These are phyloP conservation scores for Linum usitatissimum DNA, from an alignment of 345 rosid genomes.

Conservation along the genomic window DNA sequence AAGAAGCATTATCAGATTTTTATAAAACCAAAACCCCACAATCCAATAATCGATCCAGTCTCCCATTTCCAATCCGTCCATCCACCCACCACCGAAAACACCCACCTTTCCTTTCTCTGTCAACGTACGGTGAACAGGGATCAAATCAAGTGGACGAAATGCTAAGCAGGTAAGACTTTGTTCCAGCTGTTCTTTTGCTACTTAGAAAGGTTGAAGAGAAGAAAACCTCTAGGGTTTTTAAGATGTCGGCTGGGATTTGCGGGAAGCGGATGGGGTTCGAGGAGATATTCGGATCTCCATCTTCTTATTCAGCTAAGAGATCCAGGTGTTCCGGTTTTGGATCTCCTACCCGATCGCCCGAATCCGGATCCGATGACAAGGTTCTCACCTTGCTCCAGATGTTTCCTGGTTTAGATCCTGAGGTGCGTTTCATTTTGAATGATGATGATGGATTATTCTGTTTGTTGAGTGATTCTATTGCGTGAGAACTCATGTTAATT, in stretches of 20 bases:
- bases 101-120: no score
- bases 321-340: conserved; percentile 35
- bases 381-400: conserved; percentile 25
- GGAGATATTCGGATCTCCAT: conserved; percentile 32
- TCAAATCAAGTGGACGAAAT: no score
- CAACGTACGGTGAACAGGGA: no score
- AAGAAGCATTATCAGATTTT: no score
- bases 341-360: conserved; percentile 27
- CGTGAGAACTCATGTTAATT: conserved; percentile 1
- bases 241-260: conserved; percentile 45
- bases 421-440: conserved; percentile 24
- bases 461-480: background rate
- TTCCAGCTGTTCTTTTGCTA: background rate
- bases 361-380: conserved; percentile 36
- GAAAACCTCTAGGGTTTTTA: conserved; percentile 19
- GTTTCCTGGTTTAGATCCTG: conserved; percentile 46
- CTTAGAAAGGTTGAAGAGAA: background rate
- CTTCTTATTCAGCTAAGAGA: conserved; percentile 35
- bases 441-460: background rate
- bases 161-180: no score
- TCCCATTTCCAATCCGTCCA: no score
- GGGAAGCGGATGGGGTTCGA: conserved; percentile 47
- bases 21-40: no score
- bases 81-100: no score
- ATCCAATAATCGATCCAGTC: no score